phyloP scores from a whole-genome alignment of 176 grass and related monocot species.

The Alopecurus myosuroides region DNA sequence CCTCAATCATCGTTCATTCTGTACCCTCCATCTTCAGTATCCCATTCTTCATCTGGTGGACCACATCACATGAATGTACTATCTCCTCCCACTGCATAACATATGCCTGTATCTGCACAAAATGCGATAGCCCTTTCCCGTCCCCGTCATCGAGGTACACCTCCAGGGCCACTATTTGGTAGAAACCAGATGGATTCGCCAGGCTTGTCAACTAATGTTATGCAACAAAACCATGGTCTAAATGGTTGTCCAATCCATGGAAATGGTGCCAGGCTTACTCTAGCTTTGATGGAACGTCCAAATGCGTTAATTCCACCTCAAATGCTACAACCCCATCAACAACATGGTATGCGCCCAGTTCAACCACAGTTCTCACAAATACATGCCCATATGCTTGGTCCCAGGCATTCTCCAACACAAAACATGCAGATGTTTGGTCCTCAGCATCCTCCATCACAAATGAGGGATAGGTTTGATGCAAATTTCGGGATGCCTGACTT shows the following conservation, averaged over 20 bases:
- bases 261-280: constrained; percentile 6
- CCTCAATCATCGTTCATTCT: constrained; percentile 47
- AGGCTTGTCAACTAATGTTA: constrained; percentile 7
- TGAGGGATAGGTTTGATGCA: constrained; percentile 45
- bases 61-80: constrained; percentile 34
- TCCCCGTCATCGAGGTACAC: constrained; percentile 21
- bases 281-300: constrained; percentile 28
- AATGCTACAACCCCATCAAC: constrained; percentile 16
- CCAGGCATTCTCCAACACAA: constrained; percentile 25
- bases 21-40: constrained; percentile 35
- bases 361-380: constrained; percentile 31
- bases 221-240: constrained; percentile 33
- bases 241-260: constrained; percentile 39
- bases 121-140: constrained; percentile 30
- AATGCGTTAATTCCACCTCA: constrained; percentile 29
- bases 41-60: constrained; percentile 45
- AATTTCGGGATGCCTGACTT: constrained; percentile 42
- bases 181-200: constrained; percentile 16
- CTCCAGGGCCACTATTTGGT: constrained; percentile 41
- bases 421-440: constrained; percentile 25
- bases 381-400: constrained; percentile 28
- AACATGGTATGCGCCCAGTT: constrained; percentile 31
- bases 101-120: constrained; percentile 39
- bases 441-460: constrained; percentile 44
- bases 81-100: constrained; percentile 46